These are phyloP conservation scores for Diaporthe amygdali DNA, from an alignment of 2,329 filamentous ascomycete species.

Conservation along the genomic window DNA sequence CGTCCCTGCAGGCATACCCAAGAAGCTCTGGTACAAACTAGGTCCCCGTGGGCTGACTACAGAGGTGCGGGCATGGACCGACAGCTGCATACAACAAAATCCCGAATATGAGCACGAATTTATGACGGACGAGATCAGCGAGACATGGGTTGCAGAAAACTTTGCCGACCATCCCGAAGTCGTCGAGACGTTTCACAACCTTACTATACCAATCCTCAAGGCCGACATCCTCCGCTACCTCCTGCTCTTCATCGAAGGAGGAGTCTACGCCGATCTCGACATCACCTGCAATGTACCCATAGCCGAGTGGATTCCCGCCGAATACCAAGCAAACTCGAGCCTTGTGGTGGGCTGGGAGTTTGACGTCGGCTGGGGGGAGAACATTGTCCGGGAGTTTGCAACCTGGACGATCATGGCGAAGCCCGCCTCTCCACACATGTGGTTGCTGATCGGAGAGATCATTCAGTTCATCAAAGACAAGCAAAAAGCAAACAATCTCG, in stretches of 20 bases:
- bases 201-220: constrained; percentile 51
- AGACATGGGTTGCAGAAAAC: constrained; percentile 66
- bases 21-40: constrained; percentile 46
- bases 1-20: neutral
- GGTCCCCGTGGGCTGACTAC: constrained; percentile 39
- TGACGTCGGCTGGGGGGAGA: constrained; percentile 26
- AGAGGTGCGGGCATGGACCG: constrained; percentile 35
- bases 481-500: neutral
- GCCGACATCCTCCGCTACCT: constrained; percentile 44
- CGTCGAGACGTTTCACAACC: constrained; percentile 29
- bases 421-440: neutral
- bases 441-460: neutral
- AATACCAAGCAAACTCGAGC: constrained; percentile 25
- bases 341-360: constrained; percentile 40
- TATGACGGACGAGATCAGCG: constrained; percentile 32
- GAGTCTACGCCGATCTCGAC: constrained; percentile 63
- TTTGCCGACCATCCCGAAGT: constrained; percentile 37
- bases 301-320: constrained; percentile 36
- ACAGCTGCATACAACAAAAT: constrained; percentile 36
- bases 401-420: neutral
- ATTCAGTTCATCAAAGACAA: neutral
- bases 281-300: constrained; percentile 60
- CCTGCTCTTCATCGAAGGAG: constrained; percentile 37
- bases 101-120: constrained; percentile 32
- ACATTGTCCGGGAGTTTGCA: constrained; percentile 23